Base-by-base conservation (phyloP, 2,329 filamentous ascomycete species). In the Nectriaceae sp. region DNA sequence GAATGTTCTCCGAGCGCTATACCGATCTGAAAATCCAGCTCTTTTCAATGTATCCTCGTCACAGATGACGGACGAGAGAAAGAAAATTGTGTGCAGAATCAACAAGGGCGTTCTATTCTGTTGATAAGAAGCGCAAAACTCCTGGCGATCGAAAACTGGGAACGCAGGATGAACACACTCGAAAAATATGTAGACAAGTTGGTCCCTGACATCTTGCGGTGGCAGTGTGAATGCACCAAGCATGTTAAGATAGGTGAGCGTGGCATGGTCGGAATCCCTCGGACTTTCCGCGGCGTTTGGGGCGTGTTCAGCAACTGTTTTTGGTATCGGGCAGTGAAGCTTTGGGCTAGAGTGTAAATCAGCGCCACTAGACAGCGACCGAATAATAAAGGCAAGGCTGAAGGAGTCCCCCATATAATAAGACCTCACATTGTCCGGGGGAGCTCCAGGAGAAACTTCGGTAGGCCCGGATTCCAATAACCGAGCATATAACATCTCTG, bases 51-150 rank as follows among this genome's bases (percentile, higher is more conserved):
- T 67, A 3, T 61, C 59, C 29, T 76, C 72, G 10, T 73, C 70
- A 46, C 76, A 79, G 35, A 78, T 67, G 10, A 70, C 76, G 2
- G 74, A 71, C 1, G 73, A 75, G 43, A 79, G 72, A 46, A 79
- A 77, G 0, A 78, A 67, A 59, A 79, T 74, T 0, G 74, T 69
- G 47, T 78, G 74, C 0, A 78, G 55, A 1, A 79, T 57, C 1
- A 78, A 61, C 0, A 70, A 72, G 2, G 76, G 77, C 6, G 78
- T 15, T 15, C 15, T 8, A 10, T 15, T 15, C 15, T 31, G 26
- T 31, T 15, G 26, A 31, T 31, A 15, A 8, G 10, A 15, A 31
- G 26, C 15, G 8, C 15, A 8, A 31, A 31, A 31, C 26, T 31
- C 26, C 15, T 31, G 10, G 8, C 26, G 26, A 31, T 31, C 26